Evolutionary conservation across 257 asterid genomes (phyloP), one percentile per base, ranked within the genome.

Genomic region (Cordia subcordata): DNA sequence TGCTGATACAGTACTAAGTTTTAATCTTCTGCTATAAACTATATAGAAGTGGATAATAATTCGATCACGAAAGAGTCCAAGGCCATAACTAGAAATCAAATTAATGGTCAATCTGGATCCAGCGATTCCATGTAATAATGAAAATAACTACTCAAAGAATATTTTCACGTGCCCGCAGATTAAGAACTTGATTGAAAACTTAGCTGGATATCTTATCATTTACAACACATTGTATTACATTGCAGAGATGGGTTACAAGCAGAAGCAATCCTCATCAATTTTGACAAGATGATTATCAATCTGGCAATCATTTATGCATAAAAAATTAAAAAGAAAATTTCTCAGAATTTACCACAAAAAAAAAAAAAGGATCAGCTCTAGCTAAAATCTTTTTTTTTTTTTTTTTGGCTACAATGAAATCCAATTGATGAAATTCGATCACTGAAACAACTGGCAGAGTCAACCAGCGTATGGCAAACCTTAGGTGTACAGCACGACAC

Each of bases 221-320:
- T 76, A 79, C 86, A 85, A 52, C 73, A 74, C 67, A 80, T 76
- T 75, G 72, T 82, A 77, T 68, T 68, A 67, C 85, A 71, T 37
- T 57, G 16, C 46, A 32, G 44, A 23, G 10, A 39, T 40, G 39
- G 80, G 73, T 72, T 75, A 61, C 67, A 75, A 22, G 8, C 57
- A 52, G 10, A 42, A 42, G 15, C 47, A 52, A 52, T 52, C 68
- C 77, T 55, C 77, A 65, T 49, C 55, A 81, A 72, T 76, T 77
- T 78, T 64, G 61, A 53, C 16, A 11, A 64, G 17, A 62, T 65
- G 57, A 68, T 57, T 60, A 58, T 42, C 64, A 53, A 21, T 64
- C 70, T 58, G 60, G 64, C 63, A 65, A 63, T 57, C 67, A 69
- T 70, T 55, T 46, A 61, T 39, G 14, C 11, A 49, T 13, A 1